These are phyloP conservation scores for Pseudocercospora macadamiae DNA, from an alignment of 2,329 filamentous ascomycete species.

Conservation along the genomic window DNA sequence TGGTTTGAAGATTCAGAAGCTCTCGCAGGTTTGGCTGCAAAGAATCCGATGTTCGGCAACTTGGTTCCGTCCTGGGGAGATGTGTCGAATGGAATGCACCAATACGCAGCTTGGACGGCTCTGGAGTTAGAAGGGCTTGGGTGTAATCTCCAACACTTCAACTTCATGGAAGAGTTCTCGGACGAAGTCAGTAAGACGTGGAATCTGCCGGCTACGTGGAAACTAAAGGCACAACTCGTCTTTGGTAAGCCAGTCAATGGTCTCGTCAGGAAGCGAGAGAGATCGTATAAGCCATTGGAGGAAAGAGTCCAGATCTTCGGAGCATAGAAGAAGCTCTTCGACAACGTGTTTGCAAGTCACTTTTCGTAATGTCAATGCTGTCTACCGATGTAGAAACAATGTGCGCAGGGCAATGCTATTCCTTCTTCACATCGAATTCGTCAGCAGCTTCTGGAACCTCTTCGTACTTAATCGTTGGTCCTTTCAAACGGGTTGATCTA, in stretches of 20 bases:
- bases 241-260: conserved; percentile 53
- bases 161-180: conserved; percentile 28
- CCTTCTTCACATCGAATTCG: not conserved
- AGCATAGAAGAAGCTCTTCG: conserved; percentile 2
- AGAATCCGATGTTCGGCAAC: conserved; percentile 23
- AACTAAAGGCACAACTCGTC: conserved; percentile 77
- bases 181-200: conserved; percentile 51
- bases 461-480: not conserved
- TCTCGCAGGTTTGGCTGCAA: conserved; percentile 14
- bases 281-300: conserved; percentile 37
- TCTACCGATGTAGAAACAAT: conserved; percentile 4
- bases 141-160: conserved; percentile 38
- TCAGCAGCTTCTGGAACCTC: not conserved
- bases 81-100: conserved; percentile 55
- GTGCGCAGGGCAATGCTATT: not conserved
- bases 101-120: conserved; percentile 33
- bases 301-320: conserved; percentile 36
- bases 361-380: conserved; percentile 5
- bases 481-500: conserved; percentile 2
- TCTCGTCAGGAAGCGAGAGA: conserved; percentile 29
- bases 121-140: conserved; percentile 36
- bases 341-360: not conserved
- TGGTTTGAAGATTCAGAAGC: conserved; percentile 21
- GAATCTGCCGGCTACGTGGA: conserved; percentile 72
- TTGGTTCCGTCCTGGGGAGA: conserved; percentile 25